Evolutionary conservation across 2,329 filamentous ascomycete species (phyloP).

Genomic region (Cordyceps cateniannulata): DNA sequence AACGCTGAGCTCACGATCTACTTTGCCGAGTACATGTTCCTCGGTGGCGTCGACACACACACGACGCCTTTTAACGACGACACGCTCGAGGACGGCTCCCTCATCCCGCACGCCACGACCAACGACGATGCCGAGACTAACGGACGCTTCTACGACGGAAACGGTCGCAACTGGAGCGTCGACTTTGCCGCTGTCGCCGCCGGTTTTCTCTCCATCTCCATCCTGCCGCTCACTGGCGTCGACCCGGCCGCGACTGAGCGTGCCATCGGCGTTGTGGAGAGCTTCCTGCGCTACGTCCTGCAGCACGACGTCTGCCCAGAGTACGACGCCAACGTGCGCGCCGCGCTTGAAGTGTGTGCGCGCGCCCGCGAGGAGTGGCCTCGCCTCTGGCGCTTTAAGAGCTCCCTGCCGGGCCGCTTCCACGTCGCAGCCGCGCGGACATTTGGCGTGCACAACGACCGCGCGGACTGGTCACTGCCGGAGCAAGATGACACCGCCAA

Average conservation of each 20-base stretch:
- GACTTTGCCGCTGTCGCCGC: conserved; percentile 75
- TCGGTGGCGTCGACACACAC: conserved; percentile 68
- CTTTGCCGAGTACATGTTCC: conserved; percentile 74
- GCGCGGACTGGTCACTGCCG: conserved; percentile 26
- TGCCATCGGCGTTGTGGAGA: conserved; percentile 64
- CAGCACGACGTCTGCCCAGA: conserved; percentile 84
- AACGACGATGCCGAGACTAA: conserved; percentile 23
- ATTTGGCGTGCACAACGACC: conserved; percentile 40
- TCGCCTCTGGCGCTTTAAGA: conserved; percentile 44
- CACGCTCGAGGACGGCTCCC: conserved; percentile 45
- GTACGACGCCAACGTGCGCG: conserved; percentile 58
- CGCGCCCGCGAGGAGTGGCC: conserved; percentile 61
- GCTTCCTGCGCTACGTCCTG: conserved; percentile 83
- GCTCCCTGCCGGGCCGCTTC: conserved; percentile 66
- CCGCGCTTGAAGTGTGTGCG: conserved; percentile 61
- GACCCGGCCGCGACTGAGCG: conserved; percentile 46
- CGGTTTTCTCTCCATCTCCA: conserved; percentile 64
- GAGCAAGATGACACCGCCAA: conserved; percentile 26
- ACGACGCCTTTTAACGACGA: conserved; percentile 54
- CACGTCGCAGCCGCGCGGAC: conserved; percentile 68
- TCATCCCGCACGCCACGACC: conserved; percentile 35
- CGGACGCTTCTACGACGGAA: conserved; percentile 42
- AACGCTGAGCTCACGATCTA: conserved; percentile 53
- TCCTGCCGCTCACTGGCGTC: conserved; percentile 51
- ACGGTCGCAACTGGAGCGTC: conserved; percentile 59